Percentiles rank a stretch among this genome's conserved stretches.
Evolutionary conservation across 495 filamentous ascomycete genomes (phyloP).

Genomic region (Penicillium manginii): DNA sequence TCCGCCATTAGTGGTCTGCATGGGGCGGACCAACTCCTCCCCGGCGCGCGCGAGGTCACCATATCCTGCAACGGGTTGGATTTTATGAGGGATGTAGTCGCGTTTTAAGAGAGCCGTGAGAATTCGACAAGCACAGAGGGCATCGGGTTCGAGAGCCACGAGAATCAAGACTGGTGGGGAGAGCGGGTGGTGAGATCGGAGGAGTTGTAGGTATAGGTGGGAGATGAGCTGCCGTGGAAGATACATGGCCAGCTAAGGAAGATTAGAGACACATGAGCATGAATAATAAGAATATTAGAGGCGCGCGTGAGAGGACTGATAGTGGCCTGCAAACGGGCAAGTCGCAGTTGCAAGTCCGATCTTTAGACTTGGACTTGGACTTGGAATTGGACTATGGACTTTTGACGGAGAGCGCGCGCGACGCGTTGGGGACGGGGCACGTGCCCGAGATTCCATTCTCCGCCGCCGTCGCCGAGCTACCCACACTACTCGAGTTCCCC

Average conservation of each 20-base stretch:
- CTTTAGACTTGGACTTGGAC: too few relatives aligned
- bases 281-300: conserved; percentile 13
- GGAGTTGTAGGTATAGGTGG: conserved; percentile 86
- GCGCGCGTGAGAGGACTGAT: background rate
- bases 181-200: conserved; percentile 76
- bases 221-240: conserved; percentile 87
- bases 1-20: conserved; percentile 80
- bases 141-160: conserved; percentile 91
- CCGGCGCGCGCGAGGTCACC: conserved; percentile 81
- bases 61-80: conserved; percentile 92
- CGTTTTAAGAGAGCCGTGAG: conserved; percentile 87
- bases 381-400: too few relatives aligned
- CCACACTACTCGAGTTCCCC: conserved; percentile 3
- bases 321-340: conserved; percentile 7
- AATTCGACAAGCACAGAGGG: conserved; percentile 93
- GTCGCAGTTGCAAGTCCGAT: conserved; percentile 8
- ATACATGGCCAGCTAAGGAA: conserved; percentile 69
- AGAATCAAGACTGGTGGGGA: conserved; percentile 91
- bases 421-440: conserved; percentile 17
- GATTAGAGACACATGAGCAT: conserved; percentile 27
- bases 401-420: too few relatives aligned
- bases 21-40: conserved; percentile 73
- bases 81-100: conserved; percentile 98
- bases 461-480: conserved; percentile 29
- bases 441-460: conserved; percentile 30